Base-by-base conservation (phyloP, 768 basidiomycete genomes). In the Pluteus cervinus region DNA sequence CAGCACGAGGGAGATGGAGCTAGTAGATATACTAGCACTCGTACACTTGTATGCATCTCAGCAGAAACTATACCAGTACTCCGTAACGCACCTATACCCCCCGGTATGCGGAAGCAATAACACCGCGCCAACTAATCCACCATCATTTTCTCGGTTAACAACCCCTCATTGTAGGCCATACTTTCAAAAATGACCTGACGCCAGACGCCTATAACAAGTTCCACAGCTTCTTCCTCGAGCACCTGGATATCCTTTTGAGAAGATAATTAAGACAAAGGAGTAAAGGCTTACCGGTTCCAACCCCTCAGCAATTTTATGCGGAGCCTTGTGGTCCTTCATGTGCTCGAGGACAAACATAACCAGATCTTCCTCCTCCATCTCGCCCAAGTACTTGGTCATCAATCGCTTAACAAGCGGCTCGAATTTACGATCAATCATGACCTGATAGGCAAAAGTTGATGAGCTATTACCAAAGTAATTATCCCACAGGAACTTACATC, bases 321-420 rank as follows among this genome's bases (percentile, higher is more conserved):
- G 86, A 12, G 76, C 66, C 52, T 92, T 93, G 54, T 88, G 86
- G 47, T 94, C 93, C 57, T 88, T 87, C 31, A 96, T 63, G 55
- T 94, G 90, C 56, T 96, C 92, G 9, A 94, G 63, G 6, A 87
- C 89, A 56, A 91, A 96, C 77, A 94, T 87, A 40, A 91, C 82
- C 42, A 96, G 71, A 53, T 97, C 92, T 44, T 92, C 88, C 52
- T 94, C 92, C 43, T 92, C 88, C 52, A 91, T 73, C 52, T 93
- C 90, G 41, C 91, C 92, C 9, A 97, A 76, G 51, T 86, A 89
- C 55, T 86, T 84, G 24, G 75, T 71, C 79, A 97, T 90, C 47
- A 84, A 71, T 6, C 76, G 75, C 45, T 87, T 85, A 18, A 91
- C 78, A 37, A 93, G 63, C 21, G 88, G 82, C 56, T 90, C 85